Percentiles rank a stretch among this genome's conserved stretches.
Evolutionary conservation across 257 asterid species (phyloP).

Genomic region (Gentiana dahurica): DNA sequence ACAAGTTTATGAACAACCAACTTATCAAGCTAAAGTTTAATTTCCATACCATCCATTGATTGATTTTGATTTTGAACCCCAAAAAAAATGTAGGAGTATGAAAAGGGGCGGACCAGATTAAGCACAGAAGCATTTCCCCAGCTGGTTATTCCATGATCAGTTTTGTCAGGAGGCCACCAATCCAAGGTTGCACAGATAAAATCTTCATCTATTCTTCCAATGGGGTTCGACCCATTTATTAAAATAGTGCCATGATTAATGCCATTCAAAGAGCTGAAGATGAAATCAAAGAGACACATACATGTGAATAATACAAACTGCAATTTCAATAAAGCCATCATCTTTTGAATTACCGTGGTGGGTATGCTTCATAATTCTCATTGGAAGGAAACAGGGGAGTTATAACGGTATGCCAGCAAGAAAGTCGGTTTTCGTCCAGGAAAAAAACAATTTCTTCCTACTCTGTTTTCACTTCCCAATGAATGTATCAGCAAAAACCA

Average conservation of each 20-base stretch:
- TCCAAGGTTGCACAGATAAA: slow-evolving; percentile 81
- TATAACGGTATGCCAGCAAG: too few species aligned
- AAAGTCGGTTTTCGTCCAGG: too few species aligned
- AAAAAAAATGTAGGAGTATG: slow-evolving; percentile 1
- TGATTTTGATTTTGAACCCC: too few species aligned
- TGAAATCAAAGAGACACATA: neutral
- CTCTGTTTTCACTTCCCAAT: too few species aligned
- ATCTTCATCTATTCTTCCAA: slow-evolving; percentile 48
- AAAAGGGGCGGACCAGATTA: slow-evolving; percentile 44
- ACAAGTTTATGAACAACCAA: neutral
- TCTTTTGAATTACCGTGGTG: too few species aligned
- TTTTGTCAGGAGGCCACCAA: slow-evolving; percentile 89
- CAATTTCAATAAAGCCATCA: neutral
- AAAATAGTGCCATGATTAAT: slow-evolving; percentile 28
- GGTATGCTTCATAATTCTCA: too few species aligned
- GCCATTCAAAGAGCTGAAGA: slow-evolving; percentile 4
- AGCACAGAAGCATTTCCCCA: slow-evolving; percentile 80
- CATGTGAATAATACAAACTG: neutral
- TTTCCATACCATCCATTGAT: neutral
- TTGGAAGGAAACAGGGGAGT: too few species aligned
- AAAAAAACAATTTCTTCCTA: too few species aligned
- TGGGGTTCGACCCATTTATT: slow-evolving; percentile 32
- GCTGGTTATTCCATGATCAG: slow-evolving; percentile 67
- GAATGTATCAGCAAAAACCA: too few species aligned
- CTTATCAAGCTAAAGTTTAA: too few species aligned